Evolutionary conservation across 306 rosid species (phyloP).

Genomic region (Mimosa pudica): DNA sequence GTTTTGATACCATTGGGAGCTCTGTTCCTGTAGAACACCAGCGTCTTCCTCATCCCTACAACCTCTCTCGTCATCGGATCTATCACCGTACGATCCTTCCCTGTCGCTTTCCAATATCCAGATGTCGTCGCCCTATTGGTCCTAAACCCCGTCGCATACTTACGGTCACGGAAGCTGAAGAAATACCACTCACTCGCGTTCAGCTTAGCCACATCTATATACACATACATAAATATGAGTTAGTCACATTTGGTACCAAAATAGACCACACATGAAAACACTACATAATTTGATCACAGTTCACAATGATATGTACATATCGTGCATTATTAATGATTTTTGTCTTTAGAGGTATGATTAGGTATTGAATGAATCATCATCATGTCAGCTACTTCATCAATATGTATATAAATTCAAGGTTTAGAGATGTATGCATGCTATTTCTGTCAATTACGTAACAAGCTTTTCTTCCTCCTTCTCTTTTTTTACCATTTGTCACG

Average conservation of each 20-base stretch:
- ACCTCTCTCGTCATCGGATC: conserved; percentile 65
- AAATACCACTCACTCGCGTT: conserved; percentile 94
- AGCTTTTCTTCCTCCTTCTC: background rate
- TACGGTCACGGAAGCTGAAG: conserved; percentile 92
- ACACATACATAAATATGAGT: background rate
- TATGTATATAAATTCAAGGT: background rate
- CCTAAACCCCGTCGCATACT: conserved; percentile 88
- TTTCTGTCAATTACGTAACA: conserved; percentile 18
- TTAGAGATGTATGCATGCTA: background rate
- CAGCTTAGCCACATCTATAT: conserved; percentile 88
- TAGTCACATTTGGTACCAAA: conserved; percentile 6
- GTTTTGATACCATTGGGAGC: conserved; percentile 98
- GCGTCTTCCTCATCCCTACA: conserved; percentile 94
- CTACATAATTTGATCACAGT: background rate
- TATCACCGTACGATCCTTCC: conserved; percentile 84
- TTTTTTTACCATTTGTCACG: background rate
- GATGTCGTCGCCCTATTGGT: conserved; percentile 81
- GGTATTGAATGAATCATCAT: conserved; percentile 36
- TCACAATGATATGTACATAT: background rate
- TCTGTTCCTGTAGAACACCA: conserved; percentile 87
- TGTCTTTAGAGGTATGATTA: conserved; percentile 18
- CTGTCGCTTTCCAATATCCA: conserved; percentile 98
- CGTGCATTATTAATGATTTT: background rate
- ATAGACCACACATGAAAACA: conserved; percentile 12
- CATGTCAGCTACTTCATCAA: conserved; percentile 40